These are phyloP conservation scores for Austroboletus novae-zelandiae DNA, from an alignment of 1,284 basidiomycete species.

Conservation along the genomic window DNA sequence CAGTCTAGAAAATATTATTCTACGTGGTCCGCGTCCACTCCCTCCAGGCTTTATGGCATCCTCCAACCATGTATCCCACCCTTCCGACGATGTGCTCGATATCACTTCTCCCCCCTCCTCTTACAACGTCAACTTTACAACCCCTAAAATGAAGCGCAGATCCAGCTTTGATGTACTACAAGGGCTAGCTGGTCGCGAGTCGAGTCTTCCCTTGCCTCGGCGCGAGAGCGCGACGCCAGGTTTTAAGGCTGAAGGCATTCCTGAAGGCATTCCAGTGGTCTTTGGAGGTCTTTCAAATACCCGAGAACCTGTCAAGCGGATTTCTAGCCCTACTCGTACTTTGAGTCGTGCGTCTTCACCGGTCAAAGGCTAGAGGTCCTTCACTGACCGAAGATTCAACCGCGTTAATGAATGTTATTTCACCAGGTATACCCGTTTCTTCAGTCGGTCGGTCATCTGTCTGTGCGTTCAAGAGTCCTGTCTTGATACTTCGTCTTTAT, in stretches of 20 bases:
- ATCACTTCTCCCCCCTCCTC: constrained; percentile 39
- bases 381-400: constrained; percentile 27
- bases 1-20: constrained; percentile 60
- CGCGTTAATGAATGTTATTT: constrained; percentile 19
- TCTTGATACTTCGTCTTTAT: constrained; percentile 23
- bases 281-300: constrained; percentile 42
- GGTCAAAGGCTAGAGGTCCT: constrained; percentile 24
- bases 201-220: constrained; percentile 63
- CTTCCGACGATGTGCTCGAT: constrained; percentile 36
- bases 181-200: constrained; percentile 70
- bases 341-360: constrained; percentile 65
- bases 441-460: constrained; percentile 61
- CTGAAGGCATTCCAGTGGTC: constrained; percentile 67
- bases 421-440: constrained; percentile 74
- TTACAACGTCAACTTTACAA: constrained; percentile 32
- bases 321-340: constrained; percentile 70
- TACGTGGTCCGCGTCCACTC: constrained; percentile 60
- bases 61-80: constrained; percentile 31
- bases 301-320: constrained; percentile 48
- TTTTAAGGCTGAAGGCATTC: constrained; percentile 52
- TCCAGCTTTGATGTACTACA: constrained; percentile 72
- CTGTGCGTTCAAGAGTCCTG: constrained; percentile 9
- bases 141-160: constrained; percentile 51
- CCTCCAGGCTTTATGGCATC: constrained; percentile 41
- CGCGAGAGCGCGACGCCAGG: constrained; percentile 41